phyloP scores from a whole-genome alignment of 345 rosid genomes.

The Populus davidiana region DNA sequence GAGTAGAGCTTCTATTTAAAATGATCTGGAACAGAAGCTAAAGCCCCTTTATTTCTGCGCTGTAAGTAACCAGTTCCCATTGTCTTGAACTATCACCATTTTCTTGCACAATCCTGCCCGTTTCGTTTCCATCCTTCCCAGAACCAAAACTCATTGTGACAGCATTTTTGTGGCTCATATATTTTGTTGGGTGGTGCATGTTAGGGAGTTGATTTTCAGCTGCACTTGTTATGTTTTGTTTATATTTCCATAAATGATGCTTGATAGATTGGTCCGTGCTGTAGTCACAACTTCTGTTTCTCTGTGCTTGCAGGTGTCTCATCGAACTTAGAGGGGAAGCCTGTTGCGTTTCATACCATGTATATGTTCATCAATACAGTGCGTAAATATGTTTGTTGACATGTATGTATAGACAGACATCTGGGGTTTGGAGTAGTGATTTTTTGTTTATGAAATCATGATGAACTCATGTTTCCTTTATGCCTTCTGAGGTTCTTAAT shows the following conservation, averaged over 20 bases:
- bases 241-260: background rate
- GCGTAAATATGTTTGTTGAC: background rate
- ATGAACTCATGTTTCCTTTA: background rate
- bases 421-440: background rate
- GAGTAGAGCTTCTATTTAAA: conserved; percentile 1
- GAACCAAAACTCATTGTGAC: background rate
- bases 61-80: conserved; percentile 4
- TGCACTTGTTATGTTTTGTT: background rate
- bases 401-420: conserved; percentile 1
- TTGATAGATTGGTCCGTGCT: background rate
- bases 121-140: background rate
- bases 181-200: background rate
- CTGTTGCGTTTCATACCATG: background rate
- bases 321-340: background rate
- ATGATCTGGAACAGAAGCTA: conserved; percentile 1
- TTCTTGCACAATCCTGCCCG: background rate
- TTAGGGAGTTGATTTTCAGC: background rate
- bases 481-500: background rate
- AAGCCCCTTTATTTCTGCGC: conserved; percentile 9
- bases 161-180: too few species aligned
- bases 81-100: background rate
- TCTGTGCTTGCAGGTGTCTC: conserved; percentile 7
- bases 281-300: background rate
- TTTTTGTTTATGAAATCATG: background rate
- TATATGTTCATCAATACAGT: background rate